These are phyloP conservation scores for Stagonosporopsis cucurbitacearum DNA, from an alignment of 2,329 filamentous ascomycete species.

Conservation along the genomic window DNA sequence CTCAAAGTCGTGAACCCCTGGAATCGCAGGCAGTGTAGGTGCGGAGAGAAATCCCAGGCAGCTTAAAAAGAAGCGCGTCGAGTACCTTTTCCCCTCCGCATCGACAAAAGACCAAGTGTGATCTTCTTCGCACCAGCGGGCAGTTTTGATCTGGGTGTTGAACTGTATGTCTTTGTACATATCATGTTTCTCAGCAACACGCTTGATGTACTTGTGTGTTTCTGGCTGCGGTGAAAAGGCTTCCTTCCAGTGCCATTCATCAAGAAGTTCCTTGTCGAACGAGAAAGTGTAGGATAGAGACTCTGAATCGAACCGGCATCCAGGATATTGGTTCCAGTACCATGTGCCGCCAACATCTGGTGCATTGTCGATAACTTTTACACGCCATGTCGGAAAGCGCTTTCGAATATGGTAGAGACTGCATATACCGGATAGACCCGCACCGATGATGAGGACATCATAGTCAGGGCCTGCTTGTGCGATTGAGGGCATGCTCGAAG, in stretches of 20 bases:
- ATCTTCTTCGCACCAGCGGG: constrained; percentile 19
- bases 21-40: constrained; percentile 27
- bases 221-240: constrained; percentile 49
- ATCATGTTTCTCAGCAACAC: constrained; percentile 56
- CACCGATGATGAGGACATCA: constrained; percentile 37
- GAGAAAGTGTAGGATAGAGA: constrained; percentile 55
- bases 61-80: constrained; percentile 25
- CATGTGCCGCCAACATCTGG: constrained; percentile 5
- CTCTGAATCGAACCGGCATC: constrained; percentile 56
- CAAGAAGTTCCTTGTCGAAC: constrained; percentile 51
- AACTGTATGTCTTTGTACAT: constrained; percentile 33
- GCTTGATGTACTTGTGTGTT: constrained; percentile 58
- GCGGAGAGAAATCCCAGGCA: constrained; percentile 29
- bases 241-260: constrained; percentile 53
- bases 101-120: constrained; percentile 25
- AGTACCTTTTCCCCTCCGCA: constrained; percentile 18
- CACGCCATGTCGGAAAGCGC: constrained; percentile 4
- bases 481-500: constrained; percentile 2
- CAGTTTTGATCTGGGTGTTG: constrained; percentile 25
- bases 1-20: constrained; percentile 29
- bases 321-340: constrained; percentile 56
- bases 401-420: constrained; percentile 26
- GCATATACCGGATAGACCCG: constrained; percentile 44
- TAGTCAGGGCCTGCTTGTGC: constrained; percentile 2
- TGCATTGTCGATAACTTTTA: constrained; percentile 4